These are phyloP conservation scores for Triticum dicoccoides DNA, from an alignment of 176 grass and related monocot species.

Conservation along the genomic window DNA sequence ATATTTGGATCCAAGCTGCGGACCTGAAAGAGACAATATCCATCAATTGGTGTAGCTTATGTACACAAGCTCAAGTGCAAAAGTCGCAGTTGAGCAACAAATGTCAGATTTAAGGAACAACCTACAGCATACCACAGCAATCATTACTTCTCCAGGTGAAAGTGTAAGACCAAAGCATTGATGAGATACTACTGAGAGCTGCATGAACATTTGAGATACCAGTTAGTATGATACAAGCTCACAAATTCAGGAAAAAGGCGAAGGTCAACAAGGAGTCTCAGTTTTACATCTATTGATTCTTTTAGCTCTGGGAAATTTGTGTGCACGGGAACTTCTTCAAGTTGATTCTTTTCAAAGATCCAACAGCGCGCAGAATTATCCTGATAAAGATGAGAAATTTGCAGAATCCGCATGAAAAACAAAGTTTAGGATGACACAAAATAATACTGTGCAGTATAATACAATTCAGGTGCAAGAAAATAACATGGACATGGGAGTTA, in stretches of 20 bases:
- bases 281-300: slow-evolving; percentile 54
- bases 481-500: neutral
- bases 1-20: slow-evolving; percentile 70
- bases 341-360: slow-evolving; percentile 48
- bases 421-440: neutral
- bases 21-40: slow-evolving; percentile 42
- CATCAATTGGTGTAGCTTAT: slow-evolving; percentile 19
- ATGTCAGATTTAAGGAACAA: slow-evolving; percentile 27
- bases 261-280: neutral
- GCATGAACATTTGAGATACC: slow-evolving; percentile 42
- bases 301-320: slow-evolving; percentile 50
- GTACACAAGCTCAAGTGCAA: slow-evolving; percentile 19
- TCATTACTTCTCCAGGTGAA: slow-evolving; percentile 80
- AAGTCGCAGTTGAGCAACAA: slow-evolving; percentile 23
- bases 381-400: slow-evolving; percentile 42
- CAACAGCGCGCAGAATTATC: slow-evolving; percentile 84
- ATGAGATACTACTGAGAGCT: slow-evolving; percentile 75
- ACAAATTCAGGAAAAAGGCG: slow-evolving; percentile 5
- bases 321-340: slow-evolving; percentile 58
- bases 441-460: neutral
- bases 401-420: neutral
- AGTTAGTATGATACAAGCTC: slow-evolving; percentile 28
- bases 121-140: slow-evolving; percentile 70
- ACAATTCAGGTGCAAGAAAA: neutral
- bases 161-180: slow-evolving; percentile 82